Evolutionary conservation across 768 basidiomycete species (phyloP).

Genomic region (Boletales sp.): DNA sequence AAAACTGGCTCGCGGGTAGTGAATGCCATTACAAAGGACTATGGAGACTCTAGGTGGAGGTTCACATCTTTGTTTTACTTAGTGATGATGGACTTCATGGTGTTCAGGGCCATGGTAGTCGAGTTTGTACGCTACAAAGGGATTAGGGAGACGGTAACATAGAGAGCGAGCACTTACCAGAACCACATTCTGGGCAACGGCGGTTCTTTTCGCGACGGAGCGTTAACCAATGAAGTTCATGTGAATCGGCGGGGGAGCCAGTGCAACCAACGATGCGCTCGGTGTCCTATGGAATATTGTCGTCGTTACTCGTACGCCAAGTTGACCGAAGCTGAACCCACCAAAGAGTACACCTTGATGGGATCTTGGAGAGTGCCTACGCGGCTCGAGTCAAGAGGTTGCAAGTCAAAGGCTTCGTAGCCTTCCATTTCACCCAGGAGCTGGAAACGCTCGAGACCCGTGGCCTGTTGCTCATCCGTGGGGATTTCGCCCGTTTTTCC

Average conservation of each 20-base stretch:
- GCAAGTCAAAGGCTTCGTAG: conserved; percentile 84
- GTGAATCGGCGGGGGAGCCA: conserved; percentile 91
- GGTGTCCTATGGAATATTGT: conserved; percentile 50
- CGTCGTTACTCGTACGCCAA: neutral
- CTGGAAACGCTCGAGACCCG: conserved; percentile 95
- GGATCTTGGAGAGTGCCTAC: conserved; percentile 87
- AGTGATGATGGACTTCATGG: conserved; percentile 47
- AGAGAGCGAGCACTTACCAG: conserved; percentile 50
- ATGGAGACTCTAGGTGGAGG: conserved; percentile 10
- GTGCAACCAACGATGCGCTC: conserved; percentile 92
- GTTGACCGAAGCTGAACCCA: conserved; percentile 38
- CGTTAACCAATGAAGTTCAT: conserved; percentile 86
- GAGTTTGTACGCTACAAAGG: conserved; percentile 60
- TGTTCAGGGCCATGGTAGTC: conserved; percentile 65
- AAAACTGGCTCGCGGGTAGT: neutral
- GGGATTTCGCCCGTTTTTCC: conserved; percentile 72
- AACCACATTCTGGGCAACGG: conserved; percentile 93
- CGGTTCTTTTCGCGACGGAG: conserved; percentile 60
- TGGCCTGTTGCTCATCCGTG: conserved; percentile 86
- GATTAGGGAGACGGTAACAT: conserved; percentile 3
- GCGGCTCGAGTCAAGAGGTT: conserved; percentile 78
- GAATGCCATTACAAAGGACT: conserved; percentile 14
- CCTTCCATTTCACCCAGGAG: conserved; percentile 86
- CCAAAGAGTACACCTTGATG: conserved; percentile 82
- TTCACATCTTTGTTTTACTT: conserved; percentile 5